Evolutionary conservation across 805 yeast species (phyloP).

Genomic region (Saturnispora galanensis): DNA sequence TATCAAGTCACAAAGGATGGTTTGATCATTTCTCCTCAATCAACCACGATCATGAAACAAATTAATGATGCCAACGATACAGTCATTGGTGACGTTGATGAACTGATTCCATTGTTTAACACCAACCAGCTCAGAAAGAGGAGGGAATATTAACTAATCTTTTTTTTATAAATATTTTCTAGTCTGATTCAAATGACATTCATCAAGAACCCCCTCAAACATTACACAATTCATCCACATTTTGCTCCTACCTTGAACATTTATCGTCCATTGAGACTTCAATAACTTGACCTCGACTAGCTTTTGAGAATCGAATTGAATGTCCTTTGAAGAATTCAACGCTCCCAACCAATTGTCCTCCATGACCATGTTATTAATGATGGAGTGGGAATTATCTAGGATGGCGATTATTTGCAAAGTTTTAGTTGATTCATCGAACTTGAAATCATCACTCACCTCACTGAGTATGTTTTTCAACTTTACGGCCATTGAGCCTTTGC

Average conservation of each 20-base stretch:
- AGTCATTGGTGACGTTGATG: constrained; percentile 24
- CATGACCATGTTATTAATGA: constrained; percentile 23
- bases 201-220: constrained; percentile 23
- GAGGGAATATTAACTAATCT: constrained; percentile 45
- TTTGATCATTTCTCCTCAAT: constrained; percentile 15
- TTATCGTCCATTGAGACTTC: constrained; percentile 35
- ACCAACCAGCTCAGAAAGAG: constrained; percentile 49
- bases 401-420: constrained; percentile 17
- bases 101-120: constrained; percentile 43
- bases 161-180: constrained; percentile 18
- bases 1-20: constrained; percentile 20
- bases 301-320: constrained; percentile 22
- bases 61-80: constrained; percentile 14
- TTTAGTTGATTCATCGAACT: constrained; percentile 18
- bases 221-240: constrained; percentile 22
- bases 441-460: constrained; percentile 17
- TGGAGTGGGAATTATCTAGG: constrained; percentile 15
- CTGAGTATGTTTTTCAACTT: constrained; percentile 16
- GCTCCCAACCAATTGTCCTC: constrained; percentile 22
- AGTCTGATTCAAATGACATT: constrained; percentile 15
- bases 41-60: constrained; percentile 23
- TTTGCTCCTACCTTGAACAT: constrained; percentile 13
- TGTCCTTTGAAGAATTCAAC: constrained; percentile 1
- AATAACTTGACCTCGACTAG: constrained; percentile 34
- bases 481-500: constrained; percentile 20